Evolutionary conservation across 192 early-diverging fungal species (phyloP).

Genomic region (Backusella morwellensis): DNA sequence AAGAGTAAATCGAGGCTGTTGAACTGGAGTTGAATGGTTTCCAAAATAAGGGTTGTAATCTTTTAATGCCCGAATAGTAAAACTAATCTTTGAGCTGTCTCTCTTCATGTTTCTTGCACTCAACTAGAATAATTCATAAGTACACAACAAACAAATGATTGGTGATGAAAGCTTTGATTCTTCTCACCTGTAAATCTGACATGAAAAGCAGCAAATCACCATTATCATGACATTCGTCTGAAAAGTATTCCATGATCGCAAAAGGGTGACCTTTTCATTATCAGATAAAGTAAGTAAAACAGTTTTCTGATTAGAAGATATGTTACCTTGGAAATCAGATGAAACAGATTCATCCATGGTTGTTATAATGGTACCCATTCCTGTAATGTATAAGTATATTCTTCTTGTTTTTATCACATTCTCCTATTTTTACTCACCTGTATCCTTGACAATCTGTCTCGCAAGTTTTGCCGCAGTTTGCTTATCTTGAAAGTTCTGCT

Average conservation of each 20-base stretch:
- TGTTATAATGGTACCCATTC: slow-evolving; percentile 3
- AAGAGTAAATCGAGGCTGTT: slow-evolving; percentile 44
- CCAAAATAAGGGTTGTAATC: slow-evolving; percentile 26
- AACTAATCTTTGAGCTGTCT: slow-evolving; percentile 28
- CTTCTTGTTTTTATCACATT: not conserved
- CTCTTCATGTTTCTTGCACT: slow-evolving; percentile 23
- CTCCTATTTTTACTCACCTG: not conserved
- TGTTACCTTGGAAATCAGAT: slow-evolving; percentile 1
- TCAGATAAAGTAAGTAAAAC: not conserved
- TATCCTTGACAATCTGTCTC: not conserved
- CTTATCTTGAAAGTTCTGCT: not conserved
- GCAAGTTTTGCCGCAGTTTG: not conserved
- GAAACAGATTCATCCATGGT: not conserved
- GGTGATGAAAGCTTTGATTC: not conserved
- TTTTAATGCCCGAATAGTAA: slow-evolving; percentile 38
- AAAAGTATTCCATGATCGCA: slow-evolving; percentile 50
- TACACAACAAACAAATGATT: not conserved
- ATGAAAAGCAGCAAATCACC: slow-evolving; percentile 46
- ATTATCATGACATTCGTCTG: slow-evolving; percentile 39
- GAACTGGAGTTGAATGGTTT: slow-evolving; percentile 28
- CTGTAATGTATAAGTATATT: not conserved
- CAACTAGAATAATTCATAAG: slow-evolving; percentile 10
- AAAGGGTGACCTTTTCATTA: slow-evolving; percentile 40
- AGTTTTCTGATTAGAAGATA: not conserved
- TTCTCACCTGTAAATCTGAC: slow-evolving; percentile 37